phyloP scores from a whole-genome alignment of 73 alveolate genomes.

The Blepharisma stoltei region DNA sequence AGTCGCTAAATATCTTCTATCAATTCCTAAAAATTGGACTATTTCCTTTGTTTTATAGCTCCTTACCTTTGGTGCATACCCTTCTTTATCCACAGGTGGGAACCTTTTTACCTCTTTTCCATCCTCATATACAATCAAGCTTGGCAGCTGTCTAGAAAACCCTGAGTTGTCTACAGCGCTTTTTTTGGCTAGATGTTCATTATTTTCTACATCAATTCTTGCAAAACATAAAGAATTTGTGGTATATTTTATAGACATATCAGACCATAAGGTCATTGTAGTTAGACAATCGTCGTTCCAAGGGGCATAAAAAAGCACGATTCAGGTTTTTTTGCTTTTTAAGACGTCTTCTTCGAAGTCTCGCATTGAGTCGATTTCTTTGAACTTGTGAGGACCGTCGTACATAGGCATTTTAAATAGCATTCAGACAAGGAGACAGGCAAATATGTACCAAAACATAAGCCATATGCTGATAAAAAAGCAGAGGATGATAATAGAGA shows the following conservation, averaged over 20 bases:
- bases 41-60: constrained; percentile 11
- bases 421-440: constrained; percentile 4
- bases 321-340: neutral
- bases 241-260: neutral
- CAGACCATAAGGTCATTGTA: constrained; percentile 27
- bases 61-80: neutral
- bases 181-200: constrained; percentile 2
- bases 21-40: constrained; percentile 20
- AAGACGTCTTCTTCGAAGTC: constrained; percentile 9
- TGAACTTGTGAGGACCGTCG: neutral
- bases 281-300: neutral
- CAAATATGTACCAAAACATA: constrained; percentile 9
- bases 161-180: neutral
- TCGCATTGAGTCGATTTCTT: neutral
- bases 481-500: neutral
- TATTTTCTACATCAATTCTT: constrained; percentile 14
- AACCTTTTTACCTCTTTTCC: constrained; percentile 28
- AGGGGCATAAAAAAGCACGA: constrained; percentile 25
- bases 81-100: constrained; percentile 29
- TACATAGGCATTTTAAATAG: constrained; percentile 28
- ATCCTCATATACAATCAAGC: constrained; percentile 7
- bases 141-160: constrained; percentile 20
- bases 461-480: neutral
- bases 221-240: constrained; percentile 23
- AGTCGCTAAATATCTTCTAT: neutral